These are phyloP conservation scores for Aspergillus pseudoterreus DNA, from an alignment of 2,329 filamentous ascomycete genomes.

Conservation along the genomic window DNA sequence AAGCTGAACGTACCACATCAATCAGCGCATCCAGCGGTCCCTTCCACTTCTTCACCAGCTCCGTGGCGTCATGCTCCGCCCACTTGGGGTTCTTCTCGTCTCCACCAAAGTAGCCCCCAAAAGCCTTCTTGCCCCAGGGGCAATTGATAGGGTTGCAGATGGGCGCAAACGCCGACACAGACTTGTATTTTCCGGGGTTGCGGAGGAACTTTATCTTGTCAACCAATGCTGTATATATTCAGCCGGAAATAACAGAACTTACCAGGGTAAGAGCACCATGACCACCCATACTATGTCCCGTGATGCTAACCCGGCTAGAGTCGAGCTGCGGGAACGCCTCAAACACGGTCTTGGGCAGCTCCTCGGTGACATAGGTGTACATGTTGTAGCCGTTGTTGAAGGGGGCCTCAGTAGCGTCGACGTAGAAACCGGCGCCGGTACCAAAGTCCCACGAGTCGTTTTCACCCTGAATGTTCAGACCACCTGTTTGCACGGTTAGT, in stretches of 20 bases:
- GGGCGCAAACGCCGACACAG: constrained; percentile 84
- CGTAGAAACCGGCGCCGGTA: constrained; percentile 87
- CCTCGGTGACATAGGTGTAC: constrained; percentile 86
- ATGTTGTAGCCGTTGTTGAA: constrained; percentile 82
- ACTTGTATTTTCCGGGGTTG: constrained; percentile 85
- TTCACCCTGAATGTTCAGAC: constrained; percentile 75
- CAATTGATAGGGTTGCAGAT: constrained; percentile 82
- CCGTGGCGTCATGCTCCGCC: constrained; percentile 88
- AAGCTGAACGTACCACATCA: constrained; percentile 65
- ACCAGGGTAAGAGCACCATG: constrained; percentile 87
- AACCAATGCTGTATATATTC: neutral
- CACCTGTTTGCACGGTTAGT: constrained; percentile 48
- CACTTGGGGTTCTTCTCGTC: constrained; percentile 63
- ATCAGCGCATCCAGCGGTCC: constrained; percentile 73
- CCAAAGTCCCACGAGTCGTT: constrained; percentile 91
- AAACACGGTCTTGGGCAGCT: constrained; percentile 79
- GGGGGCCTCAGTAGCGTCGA: constrained; percentile 74
- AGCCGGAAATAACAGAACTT: constrained; percentile 7
- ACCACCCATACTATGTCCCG: constrained; percentile 95
- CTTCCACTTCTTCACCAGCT: constrained; percentile 75
- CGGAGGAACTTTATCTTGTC: constrained; percentile 62
- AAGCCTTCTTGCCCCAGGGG: constrained; percentile 95
- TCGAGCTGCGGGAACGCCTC: constrained; percentile 70
- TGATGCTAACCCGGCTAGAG: constrained; percentile 68
- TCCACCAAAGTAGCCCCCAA: constrained; percentile 81